Evolutionary conservation across 768 basidiomycete genomes (phyloP).

Genomic region (Psilocybe cyanescens): DNA sequence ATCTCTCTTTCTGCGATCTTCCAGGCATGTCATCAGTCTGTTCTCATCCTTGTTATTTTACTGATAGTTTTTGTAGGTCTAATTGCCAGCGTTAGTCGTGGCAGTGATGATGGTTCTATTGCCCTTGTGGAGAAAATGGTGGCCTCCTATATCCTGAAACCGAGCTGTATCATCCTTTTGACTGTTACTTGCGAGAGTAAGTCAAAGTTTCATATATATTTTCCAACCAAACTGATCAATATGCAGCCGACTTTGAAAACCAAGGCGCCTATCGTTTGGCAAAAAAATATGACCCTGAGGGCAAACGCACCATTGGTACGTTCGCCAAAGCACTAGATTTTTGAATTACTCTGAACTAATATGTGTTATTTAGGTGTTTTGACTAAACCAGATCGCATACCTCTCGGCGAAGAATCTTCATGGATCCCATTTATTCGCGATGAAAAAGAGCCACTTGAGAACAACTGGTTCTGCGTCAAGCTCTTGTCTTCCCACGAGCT

Average conservation of each 20-base stretch:
- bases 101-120: slow-evolving; percentile 49
- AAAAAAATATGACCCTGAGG: slow-evolving; percentile 60
- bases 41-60: background rate
- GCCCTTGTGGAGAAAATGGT: slow-evolving; percentile 62
- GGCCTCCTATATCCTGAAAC: slow-evolving; percentile 57
- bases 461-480: slow-evolving; percentile 65
- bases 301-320: slow-evolving; percentile 72
- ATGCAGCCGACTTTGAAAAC: slow-evolving; percentile 76
- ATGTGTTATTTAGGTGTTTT: slow-evolving; percentile 59
- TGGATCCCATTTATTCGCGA: slow-evolving; percentile 65
- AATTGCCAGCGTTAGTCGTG: slow-evolving; percentile 57
- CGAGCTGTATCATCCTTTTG: slow-evolving; percentile 64
- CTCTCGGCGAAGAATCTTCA: slow-evolving; percentile 49
- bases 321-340: background rate
- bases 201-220: slow-evolving; percentile 29
- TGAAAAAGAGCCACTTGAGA: slow-evolving; percentile 50
- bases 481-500: slow-evolving; percentile 55
- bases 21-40: slow-evolving; percentile 43
- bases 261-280: slow-evolving; percentile 75
- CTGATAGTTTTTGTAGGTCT: slow-evolving; percentile 40
- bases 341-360: background rate
- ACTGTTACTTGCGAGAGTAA: slow-evolving; percentile 69
- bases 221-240: slow-evolving; percentile 23
- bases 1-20: slow-evolving; percentile 67
- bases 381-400: slow-evolving; percentile 54